Evolutionary conservation across 331 rosid genomes (phyloP).

Genomic region (Phaseolus coccineus): DNA sequence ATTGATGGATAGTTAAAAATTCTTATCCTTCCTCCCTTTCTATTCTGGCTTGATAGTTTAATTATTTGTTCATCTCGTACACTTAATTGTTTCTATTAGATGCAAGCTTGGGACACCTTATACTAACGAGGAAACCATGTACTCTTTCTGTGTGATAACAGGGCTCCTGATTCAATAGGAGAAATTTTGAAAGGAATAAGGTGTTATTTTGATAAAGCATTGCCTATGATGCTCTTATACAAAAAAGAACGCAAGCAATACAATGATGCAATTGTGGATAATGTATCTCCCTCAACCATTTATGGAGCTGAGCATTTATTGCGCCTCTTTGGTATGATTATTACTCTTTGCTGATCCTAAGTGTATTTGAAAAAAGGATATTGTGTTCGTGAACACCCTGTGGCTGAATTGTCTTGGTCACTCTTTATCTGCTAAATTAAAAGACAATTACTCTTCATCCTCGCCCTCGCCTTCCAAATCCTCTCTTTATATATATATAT

Average conservation of each 20-base stretch:
- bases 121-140: slow-evolving; percentile 41
- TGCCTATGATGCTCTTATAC: slow-evolving; percentile 91
- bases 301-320: slow-evolving; percentile 98
- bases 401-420: slow-evolving; percentile 23
- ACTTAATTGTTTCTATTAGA: slow-evolving; percentile 13
- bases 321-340: slow-evolving; percentile 88
- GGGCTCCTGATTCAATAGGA: slow-evolving; percentile 76
- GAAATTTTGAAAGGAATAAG: slow-evolving; percentile 92
- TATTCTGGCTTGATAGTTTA: slow-evolving; percentile 23
- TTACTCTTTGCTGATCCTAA: slow-evolving; percentile 33
- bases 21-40: slow-evolving; percentile 38
- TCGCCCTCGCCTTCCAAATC: too few relatives aligned
- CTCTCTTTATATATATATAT: too few relatives aligned
- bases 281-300: slow-evolving; percentile 79
- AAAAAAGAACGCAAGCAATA: slow-evolving; percentile 93
- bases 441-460: too few relatives aligned
- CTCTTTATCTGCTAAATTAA: too few relatives aligned
- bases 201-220: slow-evolving; percentile 91
- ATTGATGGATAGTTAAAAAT: slow-evolving; percentile 23
- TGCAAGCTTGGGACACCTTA: slow-evolving; percentile 24
- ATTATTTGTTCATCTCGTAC: slow-evolving; percentile 11
- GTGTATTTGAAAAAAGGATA: slow-evolving; percentile 30
- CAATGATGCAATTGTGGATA: slow-evolving; percentile 62
- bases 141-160: slow-evolving; percentile 51
- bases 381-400: slow-evolving; percentile 3